Evolutionary conservation across 495 filamentous ascomycete genomes (phyloP).

Genomic region (Trichocladium antarcticum): DNA sequence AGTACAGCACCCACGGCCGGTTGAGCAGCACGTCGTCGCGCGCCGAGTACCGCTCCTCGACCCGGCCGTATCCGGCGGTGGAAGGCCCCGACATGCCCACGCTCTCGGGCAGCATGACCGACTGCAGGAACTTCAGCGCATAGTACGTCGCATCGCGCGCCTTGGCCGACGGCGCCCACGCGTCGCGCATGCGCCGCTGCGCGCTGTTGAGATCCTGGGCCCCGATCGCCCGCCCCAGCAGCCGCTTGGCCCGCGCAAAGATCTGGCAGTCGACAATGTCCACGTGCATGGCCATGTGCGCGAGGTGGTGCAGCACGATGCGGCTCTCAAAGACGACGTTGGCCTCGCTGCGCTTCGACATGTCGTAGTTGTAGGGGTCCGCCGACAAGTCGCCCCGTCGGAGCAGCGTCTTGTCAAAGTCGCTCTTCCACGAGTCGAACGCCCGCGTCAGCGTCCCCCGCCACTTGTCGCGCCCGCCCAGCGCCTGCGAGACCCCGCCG

Average conservation of each 20-base stretch:
- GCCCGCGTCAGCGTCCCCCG: constrained; percentile 74
- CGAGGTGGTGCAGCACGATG: constrained; percentile 82
- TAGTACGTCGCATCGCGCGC: constrained; percentile 92
- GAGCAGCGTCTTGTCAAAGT: constrained; percentile 75
- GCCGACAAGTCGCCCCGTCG: constrained; percentile 31
- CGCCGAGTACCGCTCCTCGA: constrained; percentile 53
- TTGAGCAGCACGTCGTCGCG: constrained; percentile 86
- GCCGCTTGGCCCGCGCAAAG: constrained; percentile 72
- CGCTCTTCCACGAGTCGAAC: constrained; percentile 89
- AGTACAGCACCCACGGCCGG: constrained; percentile 95
- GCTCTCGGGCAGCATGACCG: constrained; percentile 56
- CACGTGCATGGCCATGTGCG: constrained; percentile 97
- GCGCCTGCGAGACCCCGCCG: constrained; percentile 56
- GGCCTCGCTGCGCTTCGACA: constrained; percentile 44
- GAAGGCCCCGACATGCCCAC: constrained; percentile 23
- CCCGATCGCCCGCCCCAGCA: constrained; percentile 79
- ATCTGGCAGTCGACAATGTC: constrained; percentile 97
- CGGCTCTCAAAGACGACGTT: constrained; percentile 77
- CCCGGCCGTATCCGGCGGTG: constrained; percentile 21
- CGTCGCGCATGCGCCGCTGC: constrained; percentile 72
- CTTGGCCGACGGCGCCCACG: constrained; percentile 85
- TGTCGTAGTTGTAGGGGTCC: constrained; percentile 38
- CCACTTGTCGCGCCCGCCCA: constrained; percentile 91
- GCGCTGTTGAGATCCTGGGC: constrained; percentile 68
- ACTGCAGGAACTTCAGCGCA: constrained; percentile 73